Base-by-base conservation (phyloP, 805 yeast species). In the Debaryomyces hansenii region DNA sequence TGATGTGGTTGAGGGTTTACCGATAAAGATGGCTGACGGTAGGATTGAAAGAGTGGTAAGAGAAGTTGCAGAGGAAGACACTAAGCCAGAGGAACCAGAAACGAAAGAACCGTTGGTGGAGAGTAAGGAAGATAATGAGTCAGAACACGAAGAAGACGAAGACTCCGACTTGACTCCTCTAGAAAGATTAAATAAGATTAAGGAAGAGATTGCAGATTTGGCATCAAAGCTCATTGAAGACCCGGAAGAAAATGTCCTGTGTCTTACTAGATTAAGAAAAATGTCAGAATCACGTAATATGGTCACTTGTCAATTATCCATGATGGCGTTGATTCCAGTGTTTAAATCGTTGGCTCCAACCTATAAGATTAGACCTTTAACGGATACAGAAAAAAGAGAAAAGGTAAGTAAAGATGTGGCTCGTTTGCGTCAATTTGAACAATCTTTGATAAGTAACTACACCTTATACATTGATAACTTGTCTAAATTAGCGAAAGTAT, bases 291-390 rank as follows among this genome's bases (percentile, higher is more conserved):
- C 94, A 1, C 78, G 77, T 54, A 83, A 85, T 54, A 72, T 79
- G 45, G 85, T 78, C 57, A 83, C 87, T 2, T 70, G 83, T 32
- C 86, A 87, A 64, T 72, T 90, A 44, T 79, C 96, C 0, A 69
- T 90, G 49, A 69, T 90, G 51, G 85, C 98, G 0, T 75, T 91
- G 49, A 85, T 90, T 2, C 89, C 95, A 0, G 87, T 90, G 3
- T 89, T 89, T 75, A 89, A 88, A 56, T 79, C 85, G 46, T 79
- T 94, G 40, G 83, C 94, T 1, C 99, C 99, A 1, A 85, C 94
- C 6, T 92, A 92, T 66, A 79, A 84, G 49, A 90, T 92, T 44
- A 77, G 96, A 61, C 86, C 95, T 2, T 72, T 94, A 43, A 77
- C 90, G 2, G 97, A 90, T 14, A 66, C 80, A 0, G 98, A 92